Conservation (phyloP, 768 basidiomycete species). For the Suillus clintonianus region DNA sequence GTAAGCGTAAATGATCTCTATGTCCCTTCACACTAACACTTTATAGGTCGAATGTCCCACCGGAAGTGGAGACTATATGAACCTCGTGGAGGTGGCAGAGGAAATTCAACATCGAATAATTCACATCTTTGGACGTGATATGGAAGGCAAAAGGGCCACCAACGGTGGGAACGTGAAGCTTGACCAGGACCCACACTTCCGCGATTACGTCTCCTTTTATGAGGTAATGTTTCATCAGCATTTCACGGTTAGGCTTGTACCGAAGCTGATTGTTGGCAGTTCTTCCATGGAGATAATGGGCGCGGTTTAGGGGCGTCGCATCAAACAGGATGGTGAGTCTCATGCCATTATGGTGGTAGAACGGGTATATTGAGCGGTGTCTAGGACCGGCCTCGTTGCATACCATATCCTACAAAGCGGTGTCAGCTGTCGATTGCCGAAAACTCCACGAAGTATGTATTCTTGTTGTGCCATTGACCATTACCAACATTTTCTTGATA, state of each 20-base stretch:
- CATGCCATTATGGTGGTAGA: neutral
- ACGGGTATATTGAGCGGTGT: neutral
- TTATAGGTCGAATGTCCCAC: constrained; percentile 89
- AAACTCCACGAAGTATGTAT: constrained; percentile 86
- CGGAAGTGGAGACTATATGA: constrained; percentile 97
- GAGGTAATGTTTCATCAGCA: constrained; percentile 54
- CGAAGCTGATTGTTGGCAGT: constrained; percentile 44
- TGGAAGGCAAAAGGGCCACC: constrained; percentile 81
- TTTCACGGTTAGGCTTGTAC: neutral
- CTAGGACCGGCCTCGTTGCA: constrained; percentile 85
- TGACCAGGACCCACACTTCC: constrained; percentile 92
- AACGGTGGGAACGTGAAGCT: constrained; percentile 89
- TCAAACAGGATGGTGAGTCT: constrained; percentile 90
- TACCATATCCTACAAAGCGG: constrained; percentile 93
- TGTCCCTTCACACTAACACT: neutral
- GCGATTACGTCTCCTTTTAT: constrained; percentile 96
- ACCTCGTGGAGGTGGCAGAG: constrained; percentile 89
- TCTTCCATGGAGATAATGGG: constrained; percentile 94
- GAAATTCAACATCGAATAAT: constrained; percentile 99
- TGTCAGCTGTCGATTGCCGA: constrained; percentile 84
- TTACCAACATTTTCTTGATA: constrained; percentile 30
- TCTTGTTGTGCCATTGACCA: neutral
- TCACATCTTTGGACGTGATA: constrained; percentile 95
- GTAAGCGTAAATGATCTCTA: constrained; percentile 24
- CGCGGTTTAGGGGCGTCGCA: constrained; percentile 95